Evolutionary conservation across 1,284 basidiomycete species (phyloP).

Genomic region (Cutaneotrichosporon curvatum): DNA sequence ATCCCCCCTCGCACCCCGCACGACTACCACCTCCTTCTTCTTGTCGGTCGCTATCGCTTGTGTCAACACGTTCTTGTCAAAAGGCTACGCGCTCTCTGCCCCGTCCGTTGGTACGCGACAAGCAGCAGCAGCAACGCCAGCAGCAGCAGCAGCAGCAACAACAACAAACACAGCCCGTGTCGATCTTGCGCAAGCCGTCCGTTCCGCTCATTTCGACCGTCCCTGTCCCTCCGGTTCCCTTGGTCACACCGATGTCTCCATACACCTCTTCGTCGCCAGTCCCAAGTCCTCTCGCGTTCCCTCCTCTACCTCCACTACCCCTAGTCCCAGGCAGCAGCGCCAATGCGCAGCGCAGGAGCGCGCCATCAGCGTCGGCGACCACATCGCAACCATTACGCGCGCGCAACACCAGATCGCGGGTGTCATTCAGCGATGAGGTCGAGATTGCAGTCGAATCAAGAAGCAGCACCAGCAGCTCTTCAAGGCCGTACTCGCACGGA

Average conservation of each 20-base stretch:
- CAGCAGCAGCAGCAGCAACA: too few species aligned
- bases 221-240: background rate
- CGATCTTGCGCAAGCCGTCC: conserved; percentile 16
- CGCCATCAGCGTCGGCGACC: conserved; percentile 2
- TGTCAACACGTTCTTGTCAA: too few species aligned
- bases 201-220: conserved; percentile 2
- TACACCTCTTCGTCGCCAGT: background rate
- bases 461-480: background rate
- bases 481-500: background rate
- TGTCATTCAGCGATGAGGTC: conserved; percentile 18
- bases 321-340: background rate
- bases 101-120: too few species aligned
- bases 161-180: conserved; percentile 4
- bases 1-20: too few species aligned
- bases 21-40: too few species aligned
- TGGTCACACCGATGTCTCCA: background rate
- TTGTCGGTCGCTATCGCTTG: too few species aligned
- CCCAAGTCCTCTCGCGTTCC: conserved; percentile 5
- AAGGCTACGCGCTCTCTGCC: too few species aligned
- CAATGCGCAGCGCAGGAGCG: conserved; percentile 5
- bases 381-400: background rate
- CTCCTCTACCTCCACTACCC: conserved; percentile 15
- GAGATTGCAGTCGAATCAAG: conserved; percentile 2
- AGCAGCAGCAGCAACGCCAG: too few species aligned
- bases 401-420: conserved; percentile 5